Evolutionary conservation across 2,329 filamentous ascomycete genomes (phyloP).

Genomic region (Hypoxylon sp.): DNA sequence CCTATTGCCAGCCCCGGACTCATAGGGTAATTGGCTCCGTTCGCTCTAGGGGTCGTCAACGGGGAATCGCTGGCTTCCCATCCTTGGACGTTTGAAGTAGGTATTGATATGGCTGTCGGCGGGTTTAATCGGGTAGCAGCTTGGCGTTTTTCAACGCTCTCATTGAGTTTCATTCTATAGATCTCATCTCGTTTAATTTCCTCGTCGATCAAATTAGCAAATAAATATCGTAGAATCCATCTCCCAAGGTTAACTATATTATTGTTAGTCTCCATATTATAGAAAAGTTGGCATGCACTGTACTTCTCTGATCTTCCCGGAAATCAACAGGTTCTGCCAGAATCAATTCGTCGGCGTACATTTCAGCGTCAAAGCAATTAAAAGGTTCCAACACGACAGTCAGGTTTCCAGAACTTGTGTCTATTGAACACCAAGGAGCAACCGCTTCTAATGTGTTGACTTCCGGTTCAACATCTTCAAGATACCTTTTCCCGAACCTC

Average conservation of each 20-base stretch:
- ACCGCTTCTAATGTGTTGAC: slow-evolving; percentile 92
- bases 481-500: slow-evolving; percentile 93
- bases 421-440: slow-evolving; percentile 95
- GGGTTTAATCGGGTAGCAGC: slow-evolving; percentile 69
- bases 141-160: slow-evolving; percentile 71
- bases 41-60: slow-evolving; percentile 74
- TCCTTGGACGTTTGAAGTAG: slow-evolving; percentile 54
- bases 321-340: slow-evolving; percentile 83
- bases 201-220: slow-evolving; percentile 89
- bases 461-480: slow-evolving; percentile 90
- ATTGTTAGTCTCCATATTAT: slow-evolving; percentile 34
- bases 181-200: slow-evolving; percentile 86
- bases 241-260: slow-evolving; percentile 91
- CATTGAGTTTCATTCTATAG: slow-evolving; percentile 78
- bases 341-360: slow-evolving; percentile 92
- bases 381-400: slow-evolving; percentile 94
- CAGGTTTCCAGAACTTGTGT: slow-evolving; percentile 91
- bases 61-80: slow-evolving; percentile 62
- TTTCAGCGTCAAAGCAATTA: slow-evolving; percentile 97
- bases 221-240: slow-evolving; percentile 95
- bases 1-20: slow-evolving; percentile 86
- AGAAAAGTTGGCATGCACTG: slow-evolving; percentile 51
- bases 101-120: slow-evolving; percentile 70
- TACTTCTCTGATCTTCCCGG: slow-evolving; percentile 93
- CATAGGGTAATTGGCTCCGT: slow-evolving; percentile 72